These are phyloP conservation scores for Raffaelea albimanens DNA, from an alignment of 2,329 filamentous ascomycete genomes.

Conservation along the genomic window DNA sequence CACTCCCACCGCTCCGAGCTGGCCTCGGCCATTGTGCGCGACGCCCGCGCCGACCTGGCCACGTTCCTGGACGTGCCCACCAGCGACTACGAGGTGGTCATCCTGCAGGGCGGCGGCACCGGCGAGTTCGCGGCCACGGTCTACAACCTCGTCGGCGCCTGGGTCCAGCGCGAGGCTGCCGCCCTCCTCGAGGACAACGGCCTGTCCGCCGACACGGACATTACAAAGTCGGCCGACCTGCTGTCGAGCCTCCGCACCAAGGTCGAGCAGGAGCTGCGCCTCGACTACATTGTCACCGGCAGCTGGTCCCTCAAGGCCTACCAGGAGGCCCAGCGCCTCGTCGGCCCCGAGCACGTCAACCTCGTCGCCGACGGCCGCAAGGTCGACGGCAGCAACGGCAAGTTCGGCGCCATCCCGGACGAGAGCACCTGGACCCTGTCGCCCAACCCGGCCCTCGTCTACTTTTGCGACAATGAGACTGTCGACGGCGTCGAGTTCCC, in stretches of 20 bases:
- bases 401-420: conserved; percentile 71
- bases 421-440: conserved; percentile 70
- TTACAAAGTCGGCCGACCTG: conserved; percentile 17
- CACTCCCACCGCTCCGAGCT: conserved; percentile 79
- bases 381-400: conserved; percentile 27
- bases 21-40: conserved; percentile 68
- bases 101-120: conserved; percentile 79
- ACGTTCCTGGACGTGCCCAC: conserved; percentile 68
- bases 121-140: conserved; percentile 77
- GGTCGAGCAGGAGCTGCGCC: conserved; percentile 60
- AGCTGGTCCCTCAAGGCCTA: conserved; percentile 85
- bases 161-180: conserved; percentile 56
- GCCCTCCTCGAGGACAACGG: too few species aligned
- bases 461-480: conserved; percentile 91
- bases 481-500: conserved; percentile 91
- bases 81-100: conserved; percentile 76
- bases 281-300: conserved; percentile 88
- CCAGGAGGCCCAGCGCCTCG: conserved; percentile 68
- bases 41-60: conserved; percentile 65
- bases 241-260: conserved; percentile 38
- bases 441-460: conserved; percentile 62
- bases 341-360: conserved; percentile 74
- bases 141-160: conserved; percentile 76
- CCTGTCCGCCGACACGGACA: conserved; percentile 27
- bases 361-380: conserved; percentile 33